Percentiles rank a stretch among this genome's conserved stretches.
Conservation (phyloP, 1,284 basidiomycete species). For the Cryptococcus floricola region DNA sequence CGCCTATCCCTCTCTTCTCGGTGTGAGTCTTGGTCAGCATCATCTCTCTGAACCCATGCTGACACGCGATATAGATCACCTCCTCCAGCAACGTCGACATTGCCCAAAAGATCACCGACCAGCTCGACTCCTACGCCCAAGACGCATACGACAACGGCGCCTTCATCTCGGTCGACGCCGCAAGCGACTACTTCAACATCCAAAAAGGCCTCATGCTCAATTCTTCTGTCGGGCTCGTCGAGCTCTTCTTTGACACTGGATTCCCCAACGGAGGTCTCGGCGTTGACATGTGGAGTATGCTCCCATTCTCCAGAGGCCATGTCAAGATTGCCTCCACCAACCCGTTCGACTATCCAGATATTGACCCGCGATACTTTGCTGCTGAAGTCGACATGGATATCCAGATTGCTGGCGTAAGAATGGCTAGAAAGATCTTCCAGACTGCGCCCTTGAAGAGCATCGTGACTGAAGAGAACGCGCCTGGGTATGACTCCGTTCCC, state of each 20-base stretch:
- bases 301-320: conserved; percentile 44
- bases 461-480: conserved; percentile 40
- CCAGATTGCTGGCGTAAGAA: conserved; percentile 36
- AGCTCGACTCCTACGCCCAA: conserved; percentile 36
- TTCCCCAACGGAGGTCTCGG: conserved; percentile 32
- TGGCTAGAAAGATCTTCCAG: conserved; percentile 37
- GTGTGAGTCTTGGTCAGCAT: conserved; percentile 2
- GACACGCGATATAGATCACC: conserved; percentile 1
- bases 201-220: conserved; percentile 46
- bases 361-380: conserved; percentile 48
- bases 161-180: conserved; percentile 25
- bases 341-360: conserved; percentile 25
- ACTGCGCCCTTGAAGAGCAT: conserved; percentile 25
- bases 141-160: conserved; percentile 38
- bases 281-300: conserved; percentile 45
- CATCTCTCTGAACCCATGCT: too few species aligned
- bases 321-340: conserved; percentile 37
- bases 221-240: conserved; percentile 28
- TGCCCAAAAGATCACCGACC: conserved; percentile 4
- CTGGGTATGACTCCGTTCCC: conserved; percentile 28
- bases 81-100: conserved; percentile 13
- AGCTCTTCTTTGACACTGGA: conserved; percentile 18
- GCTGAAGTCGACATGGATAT: conserved; percentile 42
- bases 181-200: conserved; percentile 33
- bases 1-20: conserved; percentile 15